Base-by-base conservation (phyloP, 805 yeast genomes). In the Tetrapisispora fleetii region DNA sequence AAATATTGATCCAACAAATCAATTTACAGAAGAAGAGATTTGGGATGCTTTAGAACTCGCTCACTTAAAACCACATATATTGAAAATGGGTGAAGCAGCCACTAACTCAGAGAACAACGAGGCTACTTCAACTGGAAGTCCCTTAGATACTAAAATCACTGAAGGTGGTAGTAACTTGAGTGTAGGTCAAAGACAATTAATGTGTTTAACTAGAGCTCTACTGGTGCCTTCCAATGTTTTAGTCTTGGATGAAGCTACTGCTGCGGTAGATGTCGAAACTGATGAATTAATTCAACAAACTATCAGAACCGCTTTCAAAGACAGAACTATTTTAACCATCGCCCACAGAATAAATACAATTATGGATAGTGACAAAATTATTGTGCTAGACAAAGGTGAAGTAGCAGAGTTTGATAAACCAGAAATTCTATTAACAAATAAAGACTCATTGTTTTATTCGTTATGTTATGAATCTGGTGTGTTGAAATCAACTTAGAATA, bases 201-300 rank as follows among this genome's bases (percentile, higher is more conserved):
- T 85, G 81, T 85, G 95, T 69, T 72, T 85, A 46, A 89, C 91
- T 0, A 72, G 95, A 62, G 93, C 90, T 1, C 69, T 85, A 51
- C 72, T 83, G 54, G 80, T 80, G 52, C 75, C 79, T 37, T 71
- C 80, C 7, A 78, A 80, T 51, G 76, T 85, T 39, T 71, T 85
- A 53, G 80, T 85, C 9, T 67, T 85, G 58, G 95, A 85, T 65
- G 95, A 85, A 67, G 95, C 95, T 13, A 85, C 95, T 2, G 93
- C 95, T 4, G 89, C 91, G 6, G 93, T 85, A 46, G 95, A 85
- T 67, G 90, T 85, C 36, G 87, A 84, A 60, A 85, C 95, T 2
- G 95, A 85, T 65, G 70, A 79, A 52, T 76, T 85, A 48, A 74
- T 85, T 46, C 95, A 85, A 68, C 79, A 82, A 52, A 85, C 95